Evolutionary conservation across 352 stramenopile species (phyloP).

Genomic region (Globisporangium nodosum): DNA sequence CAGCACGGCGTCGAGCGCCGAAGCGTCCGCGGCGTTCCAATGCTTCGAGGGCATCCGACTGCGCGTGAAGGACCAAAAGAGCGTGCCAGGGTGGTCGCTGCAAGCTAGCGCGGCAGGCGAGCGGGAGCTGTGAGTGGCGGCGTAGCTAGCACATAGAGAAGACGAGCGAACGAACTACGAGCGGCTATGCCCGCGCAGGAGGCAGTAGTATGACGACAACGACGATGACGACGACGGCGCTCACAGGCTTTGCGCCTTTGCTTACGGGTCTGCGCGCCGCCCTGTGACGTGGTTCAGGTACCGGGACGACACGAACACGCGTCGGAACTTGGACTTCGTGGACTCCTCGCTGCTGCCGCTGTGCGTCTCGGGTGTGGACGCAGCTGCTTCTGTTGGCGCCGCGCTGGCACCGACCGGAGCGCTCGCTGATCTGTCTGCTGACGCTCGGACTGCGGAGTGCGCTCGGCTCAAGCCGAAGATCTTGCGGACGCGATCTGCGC

Average conservation of each 20-base stretch:
- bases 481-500: neutral
- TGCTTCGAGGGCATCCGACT: slow-evolving; percentile 73
- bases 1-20: slow-evolving; percentile 5
- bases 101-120: slow-evolving; percentile 20
- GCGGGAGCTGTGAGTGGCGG: slow-evolving; percentile 26
- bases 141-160: neutral
- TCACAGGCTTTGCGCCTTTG: neutral
- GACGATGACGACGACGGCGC: neutral
- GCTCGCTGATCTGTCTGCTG: slow-evolving; percentile 2
- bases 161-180: neutral
- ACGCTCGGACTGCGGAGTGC: neutral
- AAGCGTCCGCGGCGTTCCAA: slow-evolving; percentile 33
- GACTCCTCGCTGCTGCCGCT: neutral
- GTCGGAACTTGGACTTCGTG: slow-evolving; percentile 21
- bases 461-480: neutral
- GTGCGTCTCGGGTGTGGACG: too few relatives aligned
- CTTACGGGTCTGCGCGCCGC: slow-evolving; percentile 12
- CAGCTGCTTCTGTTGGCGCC: neutral
- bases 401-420: neutral
- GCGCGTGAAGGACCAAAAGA: slow-evolving; percentile 82
- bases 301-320: slow-evolving; percentile 39
- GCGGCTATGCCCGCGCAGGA: too few relatives aligned
- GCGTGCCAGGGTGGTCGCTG: slow-evolving; percentile 76
- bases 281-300: slow-evolving; percentile 32
- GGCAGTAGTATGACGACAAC: neutral